These are phyloP conservation scores for Apophysomyces trapeziformis DNA, from an alignment of 371 early-diverging fungal species.

Conservation along the genomic window DNA sequence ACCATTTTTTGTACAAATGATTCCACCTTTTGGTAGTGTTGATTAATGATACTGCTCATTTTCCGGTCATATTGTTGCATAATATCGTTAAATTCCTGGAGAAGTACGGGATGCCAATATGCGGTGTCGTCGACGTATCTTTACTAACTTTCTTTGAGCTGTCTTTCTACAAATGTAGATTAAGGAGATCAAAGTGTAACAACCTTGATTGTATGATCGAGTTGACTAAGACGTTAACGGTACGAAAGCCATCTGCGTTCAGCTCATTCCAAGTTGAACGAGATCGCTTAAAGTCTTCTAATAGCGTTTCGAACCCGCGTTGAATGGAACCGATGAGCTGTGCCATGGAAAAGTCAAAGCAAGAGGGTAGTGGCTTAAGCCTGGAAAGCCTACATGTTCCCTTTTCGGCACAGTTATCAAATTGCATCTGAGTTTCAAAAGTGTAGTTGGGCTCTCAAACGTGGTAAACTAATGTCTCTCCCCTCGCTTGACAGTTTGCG, in stretches of 20 bases:
- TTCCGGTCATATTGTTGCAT: conserved; percentile 37
- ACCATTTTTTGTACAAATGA: conserved; percentile 39
- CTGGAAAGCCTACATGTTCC: not conserved
- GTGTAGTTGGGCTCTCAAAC: too few relatives aligned
- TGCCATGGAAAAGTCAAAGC: conserved; percentile 28
- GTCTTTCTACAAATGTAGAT: not conserved
- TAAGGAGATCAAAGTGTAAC: not conserved
- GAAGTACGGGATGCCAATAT: conserved; percentile 51
- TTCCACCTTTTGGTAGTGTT: conserved; percentile 24
- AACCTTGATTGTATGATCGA: conserved; percentile 45
- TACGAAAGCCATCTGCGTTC: conserved; percentile 39
- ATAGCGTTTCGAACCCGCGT: conserved; percentile 34
- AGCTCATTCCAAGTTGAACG: conserved; percentile 44
- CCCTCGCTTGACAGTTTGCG: not conserved
- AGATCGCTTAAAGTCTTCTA: conserved; percentile 43
- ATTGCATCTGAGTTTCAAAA: too few relatives aligned
- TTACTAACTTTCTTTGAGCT: conserved; percentile 5
- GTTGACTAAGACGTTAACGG: conserved; percentile 43
- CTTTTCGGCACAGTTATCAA: too few relatives aligned
- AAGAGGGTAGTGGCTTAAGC: conserved; percentile 5
- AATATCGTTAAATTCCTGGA: conserved; percentile 34
- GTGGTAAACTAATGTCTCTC: not conserved
- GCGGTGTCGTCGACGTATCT: conserved; percentile 50
- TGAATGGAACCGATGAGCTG: conserved; percentile 37
- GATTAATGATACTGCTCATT: conserved; percentile 29